Conservation (phyloP, 768 basidiomycete genomes). For the Strobilomyces echinocephalus region DNA sequence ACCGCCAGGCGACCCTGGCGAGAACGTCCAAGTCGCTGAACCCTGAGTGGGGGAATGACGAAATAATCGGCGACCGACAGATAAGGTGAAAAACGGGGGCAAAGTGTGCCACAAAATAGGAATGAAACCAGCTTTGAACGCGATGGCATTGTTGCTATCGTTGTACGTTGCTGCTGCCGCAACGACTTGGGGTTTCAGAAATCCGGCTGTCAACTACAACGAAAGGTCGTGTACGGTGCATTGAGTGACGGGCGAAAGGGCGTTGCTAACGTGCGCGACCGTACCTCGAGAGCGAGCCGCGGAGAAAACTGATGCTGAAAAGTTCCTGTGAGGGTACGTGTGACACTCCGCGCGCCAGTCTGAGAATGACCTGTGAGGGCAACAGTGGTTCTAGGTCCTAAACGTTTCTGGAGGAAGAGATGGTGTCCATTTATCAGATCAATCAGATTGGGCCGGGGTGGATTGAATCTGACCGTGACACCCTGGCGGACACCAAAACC, state of each 20-base stretch:
- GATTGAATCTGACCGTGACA: constrained; percentile 36
- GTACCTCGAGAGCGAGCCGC: constrained; percentile 46
- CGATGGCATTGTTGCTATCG: constrained; percentile 43
- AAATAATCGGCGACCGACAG: constrained; percentile 49
- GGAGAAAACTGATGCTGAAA: constrained; percentile 76
- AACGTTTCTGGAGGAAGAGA: constrained; percentile 38
- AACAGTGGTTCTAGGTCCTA: constrained; percentile 44
- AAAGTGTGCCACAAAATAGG: constrained; percentile 30
- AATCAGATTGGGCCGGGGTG: constrained; percentile 13
- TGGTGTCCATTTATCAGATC: constrained; percentile 19
- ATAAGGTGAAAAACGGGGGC: constrained; percentile 41
- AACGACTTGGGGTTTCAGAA: constrained; percentile 39
- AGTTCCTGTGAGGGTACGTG: constrained; percentile 58
- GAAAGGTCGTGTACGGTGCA: constrained; percentile 13
- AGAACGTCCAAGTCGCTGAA: constrained; percentile 31
- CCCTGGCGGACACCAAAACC: constrained; percentile 40
- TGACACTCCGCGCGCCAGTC: constrained; percentile 15
- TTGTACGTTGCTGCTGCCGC: constrained; percentile 45
- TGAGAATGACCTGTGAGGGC: constrained; percentile 38
- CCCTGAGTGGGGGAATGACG: constrained; percentile 44
- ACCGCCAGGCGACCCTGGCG: constrained; percentile 20
- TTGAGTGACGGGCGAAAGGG: constrained; percentile 7
- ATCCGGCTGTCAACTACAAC: constrained; percentile 36
- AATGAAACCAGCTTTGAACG: constrained; percentile 35
- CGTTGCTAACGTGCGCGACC: constrained; percentile 16